These are phyloP conservation scores for Populus davidiana DNA, from an alignment of 345 rosid species.

Conservation along the genomic window DNA sequence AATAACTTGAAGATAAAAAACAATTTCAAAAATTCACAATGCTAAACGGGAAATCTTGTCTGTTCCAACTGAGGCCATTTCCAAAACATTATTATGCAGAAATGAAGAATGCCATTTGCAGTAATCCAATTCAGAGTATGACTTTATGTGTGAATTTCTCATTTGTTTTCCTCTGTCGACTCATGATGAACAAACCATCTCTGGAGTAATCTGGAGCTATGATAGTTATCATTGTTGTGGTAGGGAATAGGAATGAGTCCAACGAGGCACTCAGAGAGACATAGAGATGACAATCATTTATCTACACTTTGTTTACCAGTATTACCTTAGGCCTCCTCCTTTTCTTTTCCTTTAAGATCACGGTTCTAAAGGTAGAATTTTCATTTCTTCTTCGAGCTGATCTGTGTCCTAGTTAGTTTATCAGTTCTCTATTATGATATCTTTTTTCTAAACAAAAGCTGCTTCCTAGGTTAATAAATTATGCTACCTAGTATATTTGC, in stretches of 20 bases:
- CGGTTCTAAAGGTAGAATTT: neutral
- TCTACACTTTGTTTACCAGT: neutral
- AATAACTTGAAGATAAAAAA: too few relatives aligned
- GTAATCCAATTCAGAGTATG: neutral
- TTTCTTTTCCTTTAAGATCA: neutral
- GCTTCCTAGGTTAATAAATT: too few relatives aligned
- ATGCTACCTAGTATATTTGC: too few relatives aligned
- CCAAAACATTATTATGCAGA: neutral
- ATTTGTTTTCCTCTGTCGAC: neutral
- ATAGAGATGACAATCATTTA: conserved; percentile 9
- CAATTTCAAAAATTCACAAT: too few relatives aligned
- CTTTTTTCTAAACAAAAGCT: too few relatives aligned
- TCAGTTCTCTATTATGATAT: too few relatives aligned
- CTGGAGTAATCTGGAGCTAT: neutral
- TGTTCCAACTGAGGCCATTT: neutral
- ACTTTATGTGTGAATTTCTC: neutral
- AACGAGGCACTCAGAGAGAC: neutral
- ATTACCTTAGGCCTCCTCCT: too few relatives aligned
- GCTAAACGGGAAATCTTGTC: too few relatives aligned
- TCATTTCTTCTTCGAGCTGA: neutral
- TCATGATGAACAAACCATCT: neutral
- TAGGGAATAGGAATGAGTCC: neutral
- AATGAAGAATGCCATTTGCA: neutral
- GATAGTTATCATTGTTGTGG: neutral
- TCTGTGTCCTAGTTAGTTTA: neutral